Base-by-base conservation (phyloP, 2,329 filamentous ascomycete genomes). In the Monilinia aucupariae region DNA sequence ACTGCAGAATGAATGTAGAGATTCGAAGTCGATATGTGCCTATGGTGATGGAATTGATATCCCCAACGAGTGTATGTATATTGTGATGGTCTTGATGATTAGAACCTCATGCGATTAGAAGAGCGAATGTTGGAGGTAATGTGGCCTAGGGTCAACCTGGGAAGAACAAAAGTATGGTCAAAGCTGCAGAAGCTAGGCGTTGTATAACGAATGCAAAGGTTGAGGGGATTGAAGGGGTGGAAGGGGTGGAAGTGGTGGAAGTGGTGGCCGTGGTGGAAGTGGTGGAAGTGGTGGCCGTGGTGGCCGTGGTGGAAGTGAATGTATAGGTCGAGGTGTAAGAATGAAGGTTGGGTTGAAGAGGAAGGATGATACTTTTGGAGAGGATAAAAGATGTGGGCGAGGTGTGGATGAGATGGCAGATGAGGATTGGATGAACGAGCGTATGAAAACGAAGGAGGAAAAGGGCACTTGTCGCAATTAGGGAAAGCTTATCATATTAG, bases 81-180 rank as follows among this genome's bases (percentile, higher is more conserved):
- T 30, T 30, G 27, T 58, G 60, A 58, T 48, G 12, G 17, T 58
- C 41, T 58, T 25, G 50, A 50, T 51, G 52, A 62, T 58, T 58
- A 62, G 52, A 39, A n/a, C 25, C 43, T 50, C 20, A 30, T 10
- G 39, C 52, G 52, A 62, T 10, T 49, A 45, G 52, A 62, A 45
- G 56, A 45, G 15, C 25, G 43, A 47, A 32, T 3, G 41, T n/a
- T 8, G 61, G 47, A 59, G n/a, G 22, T 66, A 80, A 78, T 70
- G 73, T 66, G 75, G 78, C 80, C 81, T 75, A 84, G 81, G 81
- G 77, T 84, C 82, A 83, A 84, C 82, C 82, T 80, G 80, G 79
- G 78, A 78, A 75, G 79, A 81, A 81, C 55, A 15, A 66, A 69
- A 68, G 43, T 62, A 50, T 41, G 50, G 52, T 58, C 56, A 59